These are phyloP conservation scores for Endocalyx cinctus DNA, from an alignment of 2,329 filamentous ascomycete species.

Conservation along the genomic window DNA sequence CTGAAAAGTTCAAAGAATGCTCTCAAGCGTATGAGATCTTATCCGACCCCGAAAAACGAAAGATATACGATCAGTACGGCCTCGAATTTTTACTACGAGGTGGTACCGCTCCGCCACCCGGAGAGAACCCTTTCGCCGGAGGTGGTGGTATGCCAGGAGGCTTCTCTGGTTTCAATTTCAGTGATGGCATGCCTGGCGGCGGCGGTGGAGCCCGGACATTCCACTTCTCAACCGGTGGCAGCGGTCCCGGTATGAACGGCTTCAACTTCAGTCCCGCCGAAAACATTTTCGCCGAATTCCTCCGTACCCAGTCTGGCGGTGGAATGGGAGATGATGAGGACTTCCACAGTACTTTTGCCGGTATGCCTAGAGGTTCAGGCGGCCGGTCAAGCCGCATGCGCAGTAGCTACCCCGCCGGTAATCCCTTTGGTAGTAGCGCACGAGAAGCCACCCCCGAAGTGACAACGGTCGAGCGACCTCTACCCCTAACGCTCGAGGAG, in stretches of 20 bases:
- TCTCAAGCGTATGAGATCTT: slow-evolving; percentile 98
- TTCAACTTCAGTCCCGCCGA: slow-evolving; percentile 83
- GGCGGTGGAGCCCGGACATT: slow-evolving; percentile 50
- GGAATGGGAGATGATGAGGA: slow-evolving; percentile 39
- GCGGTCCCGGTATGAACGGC: slow-evolving; percentile 49
- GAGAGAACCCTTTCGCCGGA: slow-evolving; percentile 57
- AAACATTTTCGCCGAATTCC: slow-evolving; percentile 80
- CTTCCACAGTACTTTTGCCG: slow-evolving; percentile 51
- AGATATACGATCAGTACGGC: slow-evolving; percentile 90
- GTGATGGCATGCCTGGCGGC: slow-evolving; percentile 38
- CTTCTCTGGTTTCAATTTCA: slow-evolving; percentile 50
- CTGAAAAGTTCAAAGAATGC: slow-evolving; percentile 96
- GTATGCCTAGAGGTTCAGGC: slow-evolving; percentile 33
- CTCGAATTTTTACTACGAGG: slow-evolving; percentile 88
- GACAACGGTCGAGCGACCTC: slow-evolving; percentile 79
- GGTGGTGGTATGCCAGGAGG: slow-evolving; percentile 51
- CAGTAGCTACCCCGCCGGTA: slow-evolving; percentile 30
- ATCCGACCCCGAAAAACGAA: slow-evolving; percentile 93
- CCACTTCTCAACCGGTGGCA: slow-evolving; percentile 57
- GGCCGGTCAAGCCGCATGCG: slow-evolving; percentile 34
- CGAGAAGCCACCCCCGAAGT: slow-evolving; percentile 71
- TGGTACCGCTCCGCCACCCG: slow-evolving; percentile 63
- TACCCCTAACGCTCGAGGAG: slow-evolving; percentile 82
- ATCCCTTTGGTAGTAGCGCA: slow-evolving; percentile 17
- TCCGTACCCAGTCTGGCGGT: slow-evolving; percentile 48